These are phyloP conservation scores for Lichtheimia ramosa DNA, from an alignment of 371 early-diverging fungal species.

Conservation along the genomic window DNA sequence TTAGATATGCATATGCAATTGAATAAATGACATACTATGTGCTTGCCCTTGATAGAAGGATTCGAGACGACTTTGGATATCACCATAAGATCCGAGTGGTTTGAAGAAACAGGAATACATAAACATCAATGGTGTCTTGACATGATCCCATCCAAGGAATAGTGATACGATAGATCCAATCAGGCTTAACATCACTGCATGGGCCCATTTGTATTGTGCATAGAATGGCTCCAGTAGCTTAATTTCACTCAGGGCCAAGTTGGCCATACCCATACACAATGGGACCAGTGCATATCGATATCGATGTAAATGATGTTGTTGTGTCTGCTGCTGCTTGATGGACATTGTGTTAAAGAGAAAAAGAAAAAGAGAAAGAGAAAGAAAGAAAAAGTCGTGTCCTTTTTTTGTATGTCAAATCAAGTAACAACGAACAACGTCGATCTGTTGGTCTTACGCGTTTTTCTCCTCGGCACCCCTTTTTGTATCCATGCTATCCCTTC, in stretches of 20 bases:
- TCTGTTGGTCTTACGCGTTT: too few species aligned
- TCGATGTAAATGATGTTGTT: neutral
- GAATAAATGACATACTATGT: slow-evolving; percentile 46
- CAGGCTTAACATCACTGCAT: slow-evolving; percentile 18
- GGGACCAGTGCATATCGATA: slow-evolving; percentile 18
- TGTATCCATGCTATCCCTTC: too few species aligned
- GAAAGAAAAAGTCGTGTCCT: neutral
- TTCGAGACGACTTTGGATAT: slow-evolving; percentile 69
- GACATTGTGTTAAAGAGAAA: neutral
- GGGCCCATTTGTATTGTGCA: slow-evolving; percentile 25
- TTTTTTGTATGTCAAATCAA: neutral
- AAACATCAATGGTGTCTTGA: slow-evolving; percentile 53
- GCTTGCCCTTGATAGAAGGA: slow-evolving; percentile 79
- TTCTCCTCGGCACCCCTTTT: too few species aligned
- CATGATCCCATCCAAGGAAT: slow-evolving; percentile 33
- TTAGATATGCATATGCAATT: neutral
- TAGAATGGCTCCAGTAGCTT: slow-evolving; percentile 22
- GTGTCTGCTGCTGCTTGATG: too few species aligned
- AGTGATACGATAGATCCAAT: slow-evolving; percentile 20
- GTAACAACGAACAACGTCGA: too few species aligned
- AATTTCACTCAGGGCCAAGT: slow-evolving; percentile 13
- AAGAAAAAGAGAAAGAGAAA: slow-evolving; percentile 6
- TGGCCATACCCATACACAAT: slow-evolving; percentile 23
- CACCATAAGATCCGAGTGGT: slow-evolving; percentile 63
- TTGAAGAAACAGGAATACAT: slow-evolving; percentile 79